phyloP scores from a whole-genome alignment of 2,329 filamentous ascomycete genomes.

The Fusarium sp. region DNA sequence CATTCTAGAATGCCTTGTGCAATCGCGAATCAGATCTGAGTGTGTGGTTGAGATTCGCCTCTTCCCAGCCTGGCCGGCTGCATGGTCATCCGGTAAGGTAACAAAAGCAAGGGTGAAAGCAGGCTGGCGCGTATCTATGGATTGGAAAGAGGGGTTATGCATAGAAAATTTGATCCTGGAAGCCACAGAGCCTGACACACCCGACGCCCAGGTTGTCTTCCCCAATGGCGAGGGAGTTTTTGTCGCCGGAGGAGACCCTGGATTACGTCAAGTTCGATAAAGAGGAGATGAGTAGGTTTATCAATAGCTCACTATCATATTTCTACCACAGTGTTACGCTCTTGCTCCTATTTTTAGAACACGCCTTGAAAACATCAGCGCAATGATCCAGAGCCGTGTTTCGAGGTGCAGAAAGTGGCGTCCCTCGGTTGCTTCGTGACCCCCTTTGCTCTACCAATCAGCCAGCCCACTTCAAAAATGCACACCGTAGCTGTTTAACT shows the following conservation, averaged over 20 bases:
- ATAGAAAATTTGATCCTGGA: not conserved
- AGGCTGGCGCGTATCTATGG: constrained; percentile 29
- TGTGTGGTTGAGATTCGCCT: constrained; percentile 23
- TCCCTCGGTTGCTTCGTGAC: not conserved
- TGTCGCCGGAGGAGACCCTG: no score
- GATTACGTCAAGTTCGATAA: no score
- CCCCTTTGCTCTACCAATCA: no score
- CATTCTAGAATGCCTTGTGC: constrained; percentile 37
- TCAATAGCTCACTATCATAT: no score
- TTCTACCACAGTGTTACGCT: no score
- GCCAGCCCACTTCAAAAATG: no score
- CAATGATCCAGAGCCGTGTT: not conserved
- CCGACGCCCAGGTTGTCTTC: constrained; percentile 18
- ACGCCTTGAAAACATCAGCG: not conserved
- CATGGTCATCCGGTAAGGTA: constrained; percentile 23
- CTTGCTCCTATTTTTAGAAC: no score
- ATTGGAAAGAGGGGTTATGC: constrained; percentile 20
- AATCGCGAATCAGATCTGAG: constrained; percentile 18
- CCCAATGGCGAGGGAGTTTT: not conserved
- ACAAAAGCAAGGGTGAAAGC: constrained; percentile 6
- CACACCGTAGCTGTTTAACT: no score
- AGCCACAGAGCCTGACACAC: constrained; percentile 4
- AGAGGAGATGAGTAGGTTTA: no score
- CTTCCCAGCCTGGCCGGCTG: constrained; percentile 29
- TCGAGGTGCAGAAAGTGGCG: not conserved